Percentiles rank a stretch among this genome's conserved stretches.
phyloP scores from a whole-genome alignment of 768 basidiomycete genomes.

The Termitomyces sp. region DNA sequence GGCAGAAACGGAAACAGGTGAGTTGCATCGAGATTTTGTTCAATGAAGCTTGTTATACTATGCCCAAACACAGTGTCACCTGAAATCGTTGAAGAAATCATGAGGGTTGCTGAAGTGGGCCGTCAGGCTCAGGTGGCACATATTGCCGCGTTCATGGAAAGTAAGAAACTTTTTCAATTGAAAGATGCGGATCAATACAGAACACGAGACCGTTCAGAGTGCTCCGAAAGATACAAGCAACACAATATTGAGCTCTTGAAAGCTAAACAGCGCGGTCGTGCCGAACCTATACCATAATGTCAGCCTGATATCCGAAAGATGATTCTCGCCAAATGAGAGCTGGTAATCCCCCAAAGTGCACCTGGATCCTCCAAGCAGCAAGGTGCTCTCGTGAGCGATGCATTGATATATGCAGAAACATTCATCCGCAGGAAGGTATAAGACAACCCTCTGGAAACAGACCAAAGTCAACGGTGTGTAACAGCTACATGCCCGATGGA shows the following conservation, averaged over 20 bases:
- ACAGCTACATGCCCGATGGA: not conserved
- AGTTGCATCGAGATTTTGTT: constrained; percentile 3
- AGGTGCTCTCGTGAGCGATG: not conserved
- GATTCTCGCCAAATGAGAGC: not conserved
- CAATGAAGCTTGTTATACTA: not conserved
- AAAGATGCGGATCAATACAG: constrained; percentile 2
- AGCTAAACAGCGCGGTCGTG: not conserved
- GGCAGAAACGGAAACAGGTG: constrained; percentile 4
- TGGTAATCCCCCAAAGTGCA: not conserved
- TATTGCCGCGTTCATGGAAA: constrained; percentile 11
- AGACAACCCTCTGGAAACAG: not conserved
- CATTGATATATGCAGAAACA: no score
- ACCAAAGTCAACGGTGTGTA: not conserved
- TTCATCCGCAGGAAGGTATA: not conserved
- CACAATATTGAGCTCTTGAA: not conserved
- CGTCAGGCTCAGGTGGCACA: constrained; percentile 12
- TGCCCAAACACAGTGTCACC: constrained; percentile 2
- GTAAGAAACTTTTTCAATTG: constrained; percentile 4
- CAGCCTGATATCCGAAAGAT: not conserved
- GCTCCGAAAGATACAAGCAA: constrained; percentile 6
- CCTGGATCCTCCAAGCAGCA: no score
- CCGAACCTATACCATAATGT: not conserved
- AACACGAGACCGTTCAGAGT: constrained; percentile 7
- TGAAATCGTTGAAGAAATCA: constrained; percentile 9
- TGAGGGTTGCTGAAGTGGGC: constrained; percentile 10